Base-by-base conservation (phyloP, 2,329 filamentous ascomycete genomes). In the Chaetomiaceae sp. region DNA sequence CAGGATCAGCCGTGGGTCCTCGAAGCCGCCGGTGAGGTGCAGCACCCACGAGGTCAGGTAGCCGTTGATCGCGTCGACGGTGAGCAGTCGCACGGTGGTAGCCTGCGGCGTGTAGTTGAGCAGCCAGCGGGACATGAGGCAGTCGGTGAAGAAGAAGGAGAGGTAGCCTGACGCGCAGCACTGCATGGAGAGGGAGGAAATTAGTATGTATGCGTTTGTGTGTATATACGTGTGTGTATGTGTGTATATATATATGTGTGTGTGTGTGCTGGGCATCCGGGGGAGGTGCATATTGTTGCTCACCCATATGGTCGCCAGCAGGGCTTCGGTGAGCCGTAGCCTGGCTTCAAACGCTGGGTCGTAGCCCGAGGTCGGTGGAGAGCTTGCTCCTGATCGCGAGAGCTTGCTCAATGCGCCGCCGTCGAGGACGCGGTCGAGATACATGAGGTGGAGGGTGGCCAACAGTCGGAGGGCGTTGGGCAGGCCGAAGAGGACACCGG, bases 71-170 rank as follows among this genome's bases (percentile, higher is more conserved):
- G 82, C 82, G 66, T 85, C 87, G 57, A 87, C 86, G 54, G 86
- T 86, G 46, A 89, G 75, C 40, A 94, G 84, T 45, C 89, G 87
- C 53, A 94, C 84, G 56, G 91, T 81, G 42, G 89, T 90, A 45
- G 88, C 89, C 67, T 84, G 81, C 2, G 89, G 87, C 13, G 88
- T 90, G 71, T 92, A 94, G 68, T 90, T 86, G 61, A 92, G 78
- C 62, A 94, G 84, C 89, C 87, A 91, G 71, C 88, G 77, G 57
- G 86, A 90, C 87, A 91, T 90, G 63, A 91, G 79, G 69, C 87
- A 89, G 71, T 91, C 87, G 53, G 86, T 88, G 67, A 91, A 91
- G 73, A 89, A 88, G 69, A 89, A 91, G 46, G 86, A 87, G 55
- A 90, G 78, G 68, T 90, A 89, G 49, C 85, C 87, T 18, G 86